Conservation (phyloP, 2,329 filamentous ascomycete genomes). For the Penicillium psychrosexuale region DNA sequence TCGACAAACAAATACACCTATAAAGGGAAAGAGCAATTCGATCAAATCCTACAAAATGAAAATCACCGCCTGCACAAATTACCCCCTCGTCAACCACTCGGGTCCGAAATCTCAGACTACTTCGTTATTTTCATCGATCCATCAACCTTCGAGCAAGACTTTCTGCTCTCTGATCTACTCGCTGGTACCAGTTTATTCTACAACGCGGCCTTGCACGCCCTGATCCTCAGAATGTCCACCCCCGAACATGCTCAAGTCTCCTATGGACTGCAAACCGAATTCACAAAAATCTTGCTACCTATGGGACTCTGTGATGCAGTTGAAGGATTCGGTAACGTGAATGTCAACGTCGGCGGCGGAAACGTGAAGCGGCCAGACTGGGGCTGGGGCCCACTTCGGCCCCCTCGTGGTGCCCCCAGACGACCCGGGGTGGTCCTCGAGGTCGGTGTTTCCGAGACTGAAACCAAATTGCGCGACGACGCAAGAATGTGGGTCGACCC, state of each 20-base stretch:
- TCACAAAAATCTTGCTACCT: not conserved
- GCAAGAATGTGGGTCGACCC: not conserved
- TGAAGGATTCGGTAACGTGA: not conserved
- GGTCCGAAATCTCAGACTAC: not conserved
- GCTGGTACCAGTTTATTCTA: not conserved
- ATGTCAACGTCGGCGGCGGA: not conserved
- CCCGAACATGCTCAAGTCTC: not conserved
- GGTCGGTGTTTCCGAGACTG: not conserved
- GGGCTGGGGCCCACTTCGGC: not conserved
- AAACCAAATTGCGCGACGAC: not conserved
- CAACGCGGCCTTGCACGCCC: not conserved
- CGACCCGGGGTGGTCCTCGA: not conserved
- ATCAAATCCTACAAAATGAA: not conserved
- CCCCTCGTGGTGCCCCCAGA: not conserved
- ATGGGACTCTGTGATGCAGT: not conserved
- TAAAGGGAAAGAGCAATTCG: not conserved
- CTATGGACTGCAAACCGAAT: no score
- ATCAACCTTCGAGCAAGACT: not conserved
- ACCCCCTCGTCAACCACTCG: no score
- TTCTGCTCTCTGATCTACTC: not conserved
- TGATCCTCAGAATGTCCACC: not conserved
- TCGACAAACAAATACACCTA: not conserved
- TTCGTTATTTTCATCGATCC: not conserved
- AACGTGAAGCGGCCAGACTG: not conserved
- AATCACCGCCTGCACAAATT: not conserved